Base-by-base conservation (phyloP, 805 yeast species). In the Scheffersomyces coipomensis region DNA sequence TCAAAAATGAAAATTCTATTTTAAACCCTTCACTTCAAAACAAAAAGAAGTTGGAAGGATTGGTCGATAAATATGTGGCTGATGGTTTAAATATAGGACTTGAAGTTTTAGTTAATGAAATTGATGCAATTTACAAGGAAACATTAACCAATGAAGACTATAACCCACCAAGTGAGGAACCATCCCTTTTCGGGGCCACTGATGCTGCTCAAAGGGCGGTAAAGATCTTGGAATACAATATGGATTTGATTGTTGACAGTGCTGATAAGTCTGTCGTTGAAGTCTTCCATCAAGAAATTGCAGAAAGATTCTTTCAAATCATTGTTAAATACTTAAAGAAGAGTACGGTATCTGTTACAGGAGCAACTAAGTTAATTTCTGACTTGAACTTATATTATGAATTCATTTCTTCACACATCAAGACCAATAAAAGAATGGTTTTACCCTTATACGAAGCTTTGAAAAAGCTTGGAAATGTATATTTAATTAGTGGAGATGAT, bases 51-150 rank as follows among this genome's bases (percentile, higher is more conserved):
- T 78, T 93, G 44, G 99, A 93, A 54, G 79, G 79, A 6, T 68
- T 80, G 63, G 75, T 93, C 9, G 99, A 93, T 60, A 87, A 81
- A 38, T 84, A 76, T 55, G 97, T 93, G 15, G 99, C 98, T 0
- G 86, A 85, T 53, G 99, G 99, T 0, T 71, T 93, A 22, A 90
- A 88, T 52, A 76, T 85, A n/a, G 96, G 97, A 30, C 88, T 93
- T 24, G 95, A 87, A 44, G 90, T 89, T 8, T 71, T 93, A 27
- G 81, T 89, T 62, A 84, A 79, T 49, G 96, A 91, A 55, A 79
- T 90, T 15, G 87, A 85, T 38, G 75, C 74, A 45, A 69, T 79
- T 3, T 79, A 75, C 45, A 67, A 72, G 29, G 74, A 81, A 0
- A 64, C 69, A 23, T 85, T 83, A 48, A 7, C 24, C 2, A 35